Conservation (phyloP, 2,329 filamentous ascomycete species). For the Myriosclerotinia duriaeana region DNA sequence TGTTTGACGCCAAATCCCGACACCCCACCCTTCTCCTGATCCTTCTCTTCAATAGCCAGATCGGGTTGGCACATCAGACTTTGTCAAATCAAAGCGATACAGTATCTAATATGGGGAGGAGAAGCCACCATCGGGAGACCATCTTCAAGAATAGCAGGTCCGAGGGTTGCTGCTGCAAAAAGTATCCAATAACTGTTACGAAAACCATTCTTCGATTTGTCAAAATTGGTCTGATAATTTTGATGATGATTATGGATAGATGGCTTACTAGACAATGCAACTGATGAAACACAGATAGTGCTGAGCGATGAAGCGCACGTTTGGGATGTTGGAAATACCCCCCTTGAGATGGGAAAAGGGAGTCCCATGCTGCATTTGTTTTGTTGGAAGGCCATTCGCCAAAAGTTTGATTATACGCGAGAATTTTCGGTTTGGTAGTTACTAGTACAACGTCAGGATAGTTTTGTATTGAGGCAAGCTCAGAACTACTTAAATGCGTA, state of each 20-base stretch:
- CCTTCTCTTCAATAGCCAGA: neutral
- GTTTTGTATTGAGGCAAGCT: too few relatives aligned
- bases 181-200: neutral
- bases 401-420: neutral
- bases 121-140: neutral
- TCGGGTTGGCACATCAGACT: constrained; percentile 5
- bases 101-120: constrained; percentile 1
- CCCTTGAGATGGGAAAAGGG: neutral
- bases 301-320: neutral
- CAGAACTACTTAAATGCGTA: too few relatives aligned
- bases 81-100: neutral
- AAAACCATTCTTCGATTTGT: neutral
- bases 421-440: neutral
- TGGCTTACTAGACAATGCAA: constrained; percentile 12
- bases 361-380: neutral
- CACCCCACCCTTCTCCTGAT: neutral
- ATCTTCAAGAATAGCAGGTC: neutral
- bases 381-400: neutral
- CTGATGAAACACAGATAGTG: constrained; percentile 12
- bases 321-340: neutral
- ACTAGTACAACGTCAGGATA: too few relatives aligned
- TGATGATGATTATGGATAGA: neutral
- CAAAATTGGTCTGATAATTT: neutral
- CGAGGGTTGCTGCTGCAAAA: too few relatives aligned
- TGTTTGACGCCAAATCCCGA: neutral